Conservation (phyloP, 106 monocot genomes). For the Dioscorea zingiberensis region DNA sequence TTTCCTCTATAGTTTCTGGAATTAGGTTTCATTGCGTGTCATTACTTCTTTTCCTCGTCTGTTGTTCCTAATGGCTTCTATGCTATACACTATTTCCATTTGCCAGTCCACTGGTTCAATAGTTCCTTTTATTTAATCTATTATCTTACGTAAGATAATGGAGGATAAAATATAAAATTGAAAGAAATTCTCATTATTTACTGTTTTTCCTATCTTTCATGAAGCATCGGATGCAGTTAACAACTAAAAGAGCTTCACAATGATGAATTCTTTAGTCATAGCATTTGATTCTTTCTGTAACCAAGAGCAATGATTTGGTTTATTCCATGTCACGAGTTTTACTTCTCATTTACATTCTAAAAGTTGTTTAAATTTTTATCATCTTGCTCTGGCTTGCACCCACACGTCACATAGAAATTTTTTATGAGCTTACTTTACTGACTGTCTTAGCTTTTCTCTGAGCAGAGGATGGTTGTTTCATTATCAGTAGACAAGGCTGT, state of each 20-base stretch:
- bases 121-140: too few relatives aligned
- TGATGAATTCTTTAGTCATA: not conserved
- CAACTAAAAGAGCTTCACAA: too few relatives aligned
- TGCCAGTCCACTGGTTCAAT: too few relatives aligned
- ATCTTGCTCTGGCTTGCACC: not conserved
- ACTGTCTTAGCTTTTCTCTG: not conserved
- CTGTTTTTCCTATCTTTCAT: too few relatives aligned
- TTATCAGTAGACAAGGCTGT: conserved; percentile 75
- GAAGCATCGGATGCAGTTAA: too few relatives aligned
- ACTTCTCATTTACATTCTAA: not conserved
- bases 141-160: too few relatives aligned
- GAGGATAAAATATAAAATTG: too few relatives aligned
- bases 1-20: not conserved
- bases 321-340: too few relatives aligned
- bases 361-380: not conserved
- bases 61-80: too few relatives aligned
- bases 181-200: too few relatives aligned
- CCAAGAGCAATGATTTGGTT: too few relatives aligned
- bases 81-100: too few relatives aligned
- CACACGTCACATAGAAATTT: not conserved
- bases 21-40: not conserved
- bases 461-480: conserved; percentile 69
- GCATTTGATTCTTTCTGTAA: not conserved
- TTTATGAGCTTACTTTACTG: not conserved
- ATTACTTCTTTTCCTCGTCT: not conserved